Conservation (phyloP, 2,329 filamentous ascomycete genomes). For the Botrytis deweyae region DNA sequence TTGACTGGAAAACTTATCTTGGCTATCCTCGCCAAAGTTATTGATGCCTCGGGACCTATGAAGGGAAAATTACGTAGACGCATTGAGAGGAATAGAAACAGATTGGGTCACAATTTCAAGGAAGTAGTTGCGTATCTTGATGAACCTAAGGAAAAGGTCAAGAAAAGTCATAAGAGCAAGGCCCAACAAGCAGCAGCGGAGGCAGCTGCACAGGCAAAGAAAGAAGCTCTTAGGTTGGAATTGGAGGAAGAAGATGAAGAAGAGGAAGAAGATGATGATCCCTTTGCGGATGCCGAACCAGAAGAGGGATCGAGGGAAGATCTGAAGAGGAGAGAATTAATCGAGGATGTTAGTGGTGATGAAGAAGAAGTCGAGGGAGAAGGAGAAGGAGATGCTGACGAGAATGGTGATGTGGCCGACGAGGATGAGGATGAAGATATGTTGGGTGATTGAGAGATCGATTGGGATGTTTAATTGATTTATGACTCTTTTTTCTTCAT, state of each 20-base stretch:
- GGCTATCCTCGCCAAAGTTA: slow-evolving; percentile 69
- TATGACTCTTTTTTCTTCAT: slow-evolving; percentile 5
- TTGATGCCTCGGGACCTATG: slow-evolving; percentile 63
- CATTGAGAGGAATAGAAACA: slow-evolving; percentile 74
- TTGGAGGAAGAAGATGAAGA: slow-evolving; percentile 30
- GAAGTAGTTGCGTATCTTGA: slow-evolving; percentile 82
- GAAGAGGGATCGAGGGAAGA: slow-evolving; percentile 62
- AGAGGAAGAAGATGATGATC: slow-evolving; percentile 38
- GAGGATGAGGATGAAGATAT: slow-evolving; percentile 42
- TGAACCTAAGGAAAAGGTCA: slow-evolving; percentile 55
- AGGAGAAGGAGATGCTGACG: slow-evolving; percentile 38
- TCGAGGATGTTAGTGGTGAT: slow-evolving; percentile 47
- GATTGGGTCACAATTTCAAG: slow-evolving; percentile 80
- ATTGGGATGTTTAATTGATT: not conserved
- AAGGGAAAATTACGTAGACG: slow-evolving; percentile 67
- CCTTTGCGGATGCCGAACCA: slow-evolving; percentile 50
- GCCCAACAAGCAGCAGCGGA: slow-evolving; percentile 46
- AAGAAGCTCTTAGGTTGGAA: slow-evolving; percentile 43
- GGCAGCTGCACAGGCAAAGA: slow-evolving; percentile 42
- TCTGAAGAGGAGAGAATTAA: slow-evolving; percentile 52
- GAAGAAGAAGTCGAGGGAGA: slow-evolving; percentile 45
- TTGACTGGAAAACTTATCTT: slow-evolving; percentile 82
- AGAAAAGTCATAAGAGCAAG: slow-evolving; percentile 41
- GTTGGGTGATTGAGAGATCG: slow-evolving; percentile 43
- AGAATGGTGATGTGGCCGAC: slow-evolving; percentile 38